Percentiles rank a stretch among this genome's conserved stretches.
These are phyloP conservation scores for Carnegiea gigantea DNA, from an alignment of 179 eudicot species.

Conservation along the genomic window DNA sequence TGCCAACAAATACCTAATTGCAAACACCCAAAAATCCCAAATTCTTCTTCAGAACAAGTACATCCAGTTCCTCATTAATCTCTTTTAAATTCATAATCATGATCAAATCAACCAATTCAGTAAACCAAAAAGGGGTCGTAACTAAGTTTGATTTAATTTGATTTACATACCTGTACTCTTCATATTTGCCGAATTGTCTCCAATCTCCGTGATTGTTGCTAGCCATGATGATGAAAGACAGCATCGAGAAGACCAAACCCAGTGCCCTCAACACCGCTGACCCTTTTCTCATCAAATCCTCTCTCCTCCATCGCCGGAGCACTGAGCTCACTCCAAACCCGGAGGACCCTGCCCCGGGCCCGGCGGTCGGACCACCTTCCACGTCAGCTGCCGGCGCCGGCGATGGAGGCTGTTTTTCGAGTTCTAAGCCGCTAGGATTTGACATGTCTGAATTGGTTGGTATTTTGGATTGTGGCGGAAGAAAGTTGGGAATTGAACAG, in stretches of 20 bases:
- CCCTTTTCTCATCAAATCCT: slow-evolving; percentile 27
- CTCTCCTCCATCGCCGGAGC: slow-evolving; percentile 30
- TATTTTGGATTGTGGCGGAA: background rate
- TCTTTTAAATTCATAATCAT: background rate
- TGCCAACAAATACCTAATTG: slow-evolving; percentile 39
- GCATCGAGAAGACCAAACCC: slow-evolving; percentile 27
- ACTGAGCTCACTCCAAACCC: slow-evolving; percentile 23
- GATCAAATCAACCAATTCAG: background rate
- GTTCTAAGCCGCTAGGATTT: background rate
- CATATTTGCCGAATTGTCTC: slow-evolving; percentile 36
- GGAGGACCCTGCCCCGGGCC: background rate
- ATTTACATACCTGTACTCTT: slow-evolving; percentile 41
- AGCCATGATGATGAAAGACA: slow-evolving; percentile 36
- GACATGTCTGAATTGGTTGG: slow-evolving; percentile 21
- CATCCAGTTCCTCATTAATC: background rate
- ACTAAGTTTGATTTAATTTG: no score
- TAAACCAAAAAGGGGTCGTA: background rate
- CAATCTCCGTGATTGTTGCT: slow-evolving; percentile 45
- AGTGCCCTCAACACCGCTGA: slow-evolving; percentile 28
- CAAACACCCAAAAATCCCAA: background rate
- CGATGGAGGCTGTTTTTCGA: slow-evolving; percentile 13
- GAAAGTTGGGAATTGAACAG: background rate
- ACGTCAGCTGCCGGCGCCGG: slow-evolving; percentile 25
- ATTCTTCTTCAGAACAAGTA: background rate
- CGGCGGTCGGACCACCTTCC: slow-evolving; percentile 19